Base-by-base conservation (phyloP, 1,284 basidiomycete genomes). In the Malassezia dermatis region DNA sequence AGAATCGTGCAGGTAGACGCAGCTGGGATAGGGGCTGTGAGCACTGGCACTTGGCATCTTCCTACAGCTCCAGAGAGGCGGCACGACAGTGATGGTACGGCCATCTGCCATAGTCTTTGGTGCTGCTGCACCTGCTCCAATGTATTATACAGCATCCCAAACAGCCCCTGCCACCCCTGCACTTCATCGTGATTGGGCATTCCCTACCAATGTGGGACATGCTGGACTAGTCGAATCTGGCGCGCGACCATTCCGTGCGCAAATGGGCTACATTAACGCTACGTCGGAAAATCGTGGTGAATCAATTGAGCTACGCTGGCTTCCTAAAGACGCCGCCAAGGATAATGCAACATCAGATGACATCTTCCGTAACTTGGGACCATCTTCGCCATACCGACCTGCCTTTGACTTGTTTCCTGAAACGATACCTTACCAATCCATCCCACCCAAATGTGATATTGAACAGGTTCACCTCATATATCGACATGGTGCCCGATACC, bases 401-500 rank as follows among this genome's bases (percentile, higher is more conserved):
- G 48, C 54, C 12, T 24, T 46, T 13, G 54, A 56, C 34, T 42
- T 56, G 28, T 56, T 56, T 30, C 47, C 56, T 11, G 56, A 58
- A 17, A 57, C 54, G 12, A 46, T 43, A 17, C 21, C 21, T 19
- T 46, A 56, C 17, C 41, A 35, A 19, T 8, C 26, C 15, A 27
- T 65, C 8, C 47, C 58, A 4, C 32, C 41, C 6, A 15, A 37
- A 7, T 74, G 71, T 57, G 27, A 27, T 8, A 51, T 73, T 35
- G 48, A 58, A 21, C 63, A 70, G 44, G 69, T 65, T 2, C 71
- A 74, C 48, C 63, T 71, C 32, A 53, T 74, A 7, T 67, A 71
- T 40, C 66, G 70, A 11, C 71, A 74, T 48, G 71, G 71, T 8
- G 59, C 68, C 1, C 58, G 71, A 8, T 68, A 73, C 44, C 71